Base-by-base conservation (phyloP, 2,329 filamentous ascomycete species). In the Cucurbitaria berberidis region DNA sequence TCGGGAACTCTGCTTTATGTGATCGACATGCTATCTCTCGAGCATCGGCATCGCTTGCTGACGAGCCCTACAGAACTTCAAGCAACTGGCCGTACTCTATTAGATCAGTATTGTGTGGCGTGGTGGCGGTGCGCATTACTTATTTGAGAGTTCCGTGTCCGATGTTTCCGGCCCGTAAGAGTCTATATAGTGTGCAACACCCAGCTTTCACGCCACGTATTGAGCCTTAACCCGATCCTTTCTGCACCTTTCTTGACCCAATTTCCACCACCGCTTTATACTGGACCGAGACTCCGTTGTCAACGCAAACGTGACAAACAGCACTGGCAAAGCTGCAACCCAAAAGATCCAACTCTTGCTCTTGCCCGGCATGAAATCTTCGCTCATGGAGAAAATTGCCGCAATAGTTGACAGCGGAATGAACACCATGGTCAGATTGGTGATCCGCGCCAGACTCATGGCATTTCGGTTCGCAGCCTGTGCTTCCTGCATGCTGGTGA, bases 341-440 rank as follows among this genome's bases (percentile, higher is more conserved):
- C 46, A 57, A 34, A 45, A 57, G 7, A 57, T 24, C 51, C 51
- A 57, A 15, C 30, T 21, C 24, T 45, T 54, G 15, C 27, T 36
- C 21, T 43, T 21, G 0, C 55, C 55, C 3, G 51, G 55, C 27
- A 54, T 18, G 11, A 51, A 54, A 13, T 54, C 51, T 3, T 41
- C 55, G 15, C 38, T 19, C 51, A 57, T 57, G 9, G 51, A 54
- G 30, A 57, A 54, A 4, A 54, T 54, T 5, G 29, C 30, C 11
- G 51, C 43, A 8, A 48, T 27, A 3, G 51, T 54, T 7, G 51
- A 54, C 18, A 57, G 11, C 9, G 55, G 55, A 11, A 57, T 47
- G 39, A 57, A 54, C 15, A 57, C n/a, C 51, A 54, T 57, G 3
- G 51, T 54, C 18, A 51, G 11, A 4, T 24, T 39, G 6, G 55